Base-by-base conservation (phyloP, 371 early-diverging fungal species). In the Smittium mucronatum region DNA sequence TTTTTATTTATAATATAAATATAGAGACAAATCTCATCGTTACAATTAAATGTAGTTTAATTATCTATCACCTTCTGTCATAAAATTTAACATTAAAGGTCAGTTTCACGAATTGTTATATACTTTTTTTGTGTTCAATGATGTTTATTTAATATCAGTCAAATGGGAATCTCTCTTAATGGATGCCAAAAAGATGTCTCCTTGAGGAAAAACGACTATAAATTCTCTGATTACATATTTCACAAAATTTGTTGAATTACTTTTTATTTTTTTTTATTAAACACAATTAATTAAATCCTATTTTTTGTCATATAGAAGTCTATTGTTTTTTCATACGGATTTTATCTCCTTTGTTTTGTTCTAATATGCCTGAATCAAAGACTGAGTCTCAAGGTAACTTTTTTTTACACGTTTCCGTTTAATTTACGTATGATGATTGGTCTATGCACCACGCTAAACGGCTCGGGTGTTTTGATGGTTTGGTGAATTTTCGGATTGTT, bases 371-470 rank as follows among this genome's bases (percentile, higher is more conserved):
- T 11, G 5, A 47, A 5, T 47, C 47, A 5, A 47, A 11, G 47
- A 11, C 47, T 11, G 47, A 28, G 26, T 28, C 15, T 59, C 8
- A 59, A 59, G 59, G 59, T 59, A 59, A 16, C 11, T 21, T 2
- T 21, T 11, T 47, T 47, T 59, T 26, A 2, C 8, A 15, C 59
- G 25, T 59, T 59, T 16, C 59, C 26, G 11, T 21, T 21, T 59
- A n/a, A 31, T 28, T 31, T 34, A 8, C 33, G 17, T 29, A 36
- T 64, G 64, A 64, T 64, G 64, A 64, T 64, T 26, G 33, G 16
- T 64, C 33, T 33, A 64, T 64, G 64, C 64, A 64, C 64, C 64
- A 64, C 64, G 17, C 64, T 64, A 11, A 64, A 17, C 31, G 15
- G 63, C 63, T 17, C 15, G 63, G n/a, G n/a, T n/a, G n/a, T n/a